Evolutionary conservation across 2,329 filamentous ascomycete species (phyloP), one percentile per base, ranked within the genome.

Genomic region (Fusarium phyllophilum): DNA sequence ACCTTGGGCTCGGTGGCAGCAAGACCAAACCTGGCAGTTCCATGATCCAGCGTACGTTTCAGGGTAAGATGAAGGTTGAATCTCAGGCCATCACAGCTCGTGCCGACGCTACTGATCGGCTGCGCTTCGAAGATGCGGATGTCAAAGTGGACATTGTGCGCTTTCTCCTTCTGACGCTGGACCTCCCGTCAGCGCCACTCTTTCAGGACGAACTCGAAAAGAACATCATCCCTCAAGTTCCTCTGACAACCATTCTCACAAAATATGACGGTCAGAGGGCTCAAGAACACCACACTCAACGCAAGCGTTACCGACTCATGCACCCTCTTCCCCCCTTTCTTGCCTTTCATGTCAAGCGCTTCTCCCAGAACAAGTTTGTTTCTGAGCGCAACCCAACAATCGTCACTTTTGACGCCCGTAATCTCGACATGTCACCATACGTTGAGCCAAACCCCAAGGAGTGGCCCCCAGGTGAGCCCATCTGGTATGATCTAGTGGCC

Each of bases 341-440:
- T 24, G 86, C 96, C 60, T 94, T 99, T 85, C 96, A 99, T 85
- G 92, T 98, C 85, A 98, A 98, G 85, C 94, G 96, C 77, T 99
- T 99, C 87, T 94, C 92, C 76, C 92, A 93, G 75, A 99, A 99
- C 86, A 97, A 98, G 82, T 99, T 99, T 80, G 94, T 99, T 26
- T 90, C 93, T 5, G 96, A 98, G 84, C 93, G 96, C 57, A 99
- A 99, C 82, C 96, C 96, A 2, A 99, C 96, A 15, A 99, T 99
- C 79, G 96, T 99, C 73, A 98, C 96, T 0, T 99, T 98, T 82
- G 94, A 96, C 73, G 92, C 94, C 9, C 89, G 92, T 69, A 79
- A 92, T 46, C 90, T 99, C 14, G 95, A 99, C 81, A 92, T 98
- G 86, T 89, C 91, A 10, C 95, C 95, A 0, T 98, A 96, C 78